Evolutionary conservation across 1,284 basidiomycete species (phyloP), one percentile per base, ranked within the genome.

Genomic region (Cutaneotrichosporon cyanovorans): DNA sequence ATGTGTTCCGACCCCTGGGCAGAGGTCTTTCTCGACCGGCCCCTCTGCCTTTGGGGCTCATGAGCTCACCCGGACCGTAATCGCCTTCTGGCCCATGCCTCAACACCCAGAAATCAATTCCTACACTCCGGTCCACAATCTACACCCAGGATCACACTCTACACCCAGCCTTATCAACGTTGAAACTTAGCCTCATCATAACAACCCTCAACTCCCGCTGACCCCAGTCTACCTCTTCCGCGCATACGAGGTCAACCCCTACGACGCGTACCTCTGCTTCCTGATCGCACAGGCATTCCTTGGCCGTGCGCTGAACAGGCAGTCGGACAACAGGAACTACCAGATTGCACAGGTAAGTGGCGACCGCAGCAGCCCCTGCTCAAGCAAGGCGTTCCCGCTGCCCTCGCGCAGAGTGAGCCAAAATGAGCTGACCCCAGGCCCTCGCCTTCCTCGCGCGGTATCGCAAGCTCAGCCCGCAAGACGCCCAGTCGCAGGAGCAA

Each of bases 301-400:
- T 30, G 87, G 88, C 9, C 79, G 93, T 31, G 84, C 89, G 0
- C 88, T 89, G 80, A 88, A 93, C 58, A 79, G 93, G 10, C 91
- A 96, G 65, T 83, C 85, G 6, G 93, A 97, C 71, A 97, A 98
- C 65, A 74, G 90, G 38, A 85, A 96, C 61, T 88, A 93, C 65
- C 78, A 78, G 39, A 75, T 79, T 34, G 76, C 88, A 59, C 78
- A 83, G 62, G 87, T 89, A 64, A 50, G 81, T 75, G 25, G 8
- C 40, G 19, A 37, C n/a, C 30, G 25, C 25, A 28, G 7, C 25
- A 12, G 25, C 25, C 25, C n/a, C n/a, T n/a, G n/a, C n/a, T n/a
- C n/a, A n/a, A n/a, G n/a, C n/a, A n/a, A n/a, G n/a, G n/a, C n/a
- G n/a, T n/a, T n/a, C n/a, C n/a, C n/a, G n/a, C n/a, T n/a, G n/a